Evolutionary conservation across 1,284 basidiomycete genomes (phyloP), one percentile per base, ranked within the genome.

Genomic region (Wallemia hederae): DNA sequence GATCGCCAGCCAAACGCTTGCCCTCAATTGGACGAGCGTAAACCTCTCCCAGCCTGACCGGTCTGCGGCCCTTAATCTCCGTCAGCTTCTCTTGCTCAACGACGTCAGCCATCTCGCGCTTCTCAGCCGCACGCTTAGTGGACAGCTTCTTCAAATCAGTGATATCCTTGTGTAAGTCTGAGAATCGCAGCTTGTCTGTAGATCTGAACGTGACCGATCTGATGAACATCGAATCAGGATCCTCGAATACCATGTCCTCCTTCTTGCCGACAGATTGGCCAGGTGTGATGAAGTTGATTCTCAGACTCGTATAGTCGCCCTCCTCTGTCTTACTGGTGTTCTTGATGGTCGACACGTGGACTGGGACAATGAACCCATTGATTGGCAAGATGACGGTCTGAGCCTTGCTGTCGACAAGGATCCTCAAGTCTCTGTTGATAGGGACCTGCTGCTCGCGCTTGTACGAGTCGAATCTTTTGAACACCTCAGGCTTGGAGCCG

Each of bases 311-410:
- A 69, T 83, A 87, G 60, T 97, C 89, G 7, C 87, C 88, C 70
- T 98, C 94, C 65, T 98, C 92, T 65, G 81, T 92, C 75, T 98
- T 98, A 75, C 85, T 90, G 31, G 85, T 85, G 68, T 96, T 98
- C 73, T 99, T 99, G 65, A 99, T 86, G 0, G 90, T 91, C 67
- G 94, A 94, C 72, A 98, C 91, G 69, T 99, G 94, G 75, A 96
- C 97, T 0, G 94, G 91, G 0, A 96, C 90, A 0, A 89, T 87
- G 66, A 84, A 97, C 1, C 92, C 92, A 67, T 97, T 82, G 65
- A 98, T 82, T 14, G 94, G 94, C 1, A 98, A 71, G 58, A 98
- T 78, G 61, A 98, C 81, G 0, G 90, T 87, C 65, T 87, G 82
- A 17, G 85, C 80, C 67, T 88, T 86, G 65, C 85, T 81, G 68